Evolutionary conservation across 768 basidiomycete species (phyloP).

Genomic region (Psilocybe cubensis): DNA sequence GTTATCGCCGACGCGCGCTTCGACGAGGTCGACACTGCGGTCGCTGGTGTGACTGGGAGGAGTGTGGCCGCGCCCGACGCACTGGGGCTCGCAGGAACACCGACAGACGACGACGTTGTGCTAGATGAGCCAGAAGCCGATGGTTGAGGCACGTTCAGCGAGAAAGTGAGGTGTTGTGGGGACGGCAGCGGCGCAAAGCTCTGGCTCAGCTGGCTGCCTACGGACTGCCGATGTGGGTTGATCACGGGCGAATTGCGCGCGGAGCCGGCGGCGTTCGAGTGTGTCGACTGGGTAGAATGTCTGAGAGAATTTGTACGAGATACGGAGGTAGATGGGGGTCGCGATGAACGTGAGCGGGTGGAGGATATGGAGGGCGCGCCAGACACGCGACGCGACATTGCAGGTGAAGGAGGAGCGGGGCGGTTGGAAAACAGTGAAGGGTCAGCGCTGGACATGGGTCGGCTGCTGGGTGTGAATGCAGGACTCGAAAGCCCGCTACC

Average conservation of each 20-base stretch:
- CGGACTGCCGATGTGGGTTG: constrained; percentile 17
- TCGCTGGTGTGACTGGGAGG: not conserved
- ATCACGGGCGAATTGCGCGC: constrained; percentile 20
- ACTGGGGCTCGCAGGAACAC: constrained; percentile 1
- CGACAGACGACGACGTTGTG: not conserved
- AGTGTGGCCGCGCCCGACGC: constrained; percentile 7
- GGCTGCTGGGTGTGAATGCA: constrained; percentile 16
- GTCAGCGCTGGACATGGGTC: constrained; percentile 10
- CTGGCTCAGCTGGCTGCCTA: constrained; percentile 20
- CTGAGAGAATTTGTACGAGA: constrained; percentile 28
- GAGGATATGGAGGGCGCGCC: constrained; percentile 32
- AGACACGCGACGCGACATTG: constrained; percentile 48
- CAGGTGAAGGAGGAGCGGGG: constrained; percentile 66
- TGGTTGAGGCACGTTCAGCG: constrained; percentile 5
- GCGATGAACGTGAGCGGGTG: constrained; percentile 33
- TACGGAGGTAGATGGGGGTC: constrained; percentile 23
- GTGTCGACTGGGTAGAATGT: constrained; percentile 2
- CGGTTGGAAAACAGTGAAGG: constrained; percentile 41
- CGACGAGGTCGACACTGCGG: not conserved
- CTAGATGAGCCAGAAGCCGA: not conserved
- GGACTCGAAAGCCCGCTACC: constrained; percentile 15
- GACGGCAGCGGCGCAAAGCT: constrained; percentile 15
- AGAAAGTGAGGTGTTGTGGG: constrained; percentile 13
- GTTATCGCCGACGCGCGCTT: constrained; percentile 4
- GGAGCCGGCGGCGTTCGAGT: not conserved